Evolutionary conservation across 257 asterid genomes (phyloP).

Genomic region (Petunia axillaris): DNA sequence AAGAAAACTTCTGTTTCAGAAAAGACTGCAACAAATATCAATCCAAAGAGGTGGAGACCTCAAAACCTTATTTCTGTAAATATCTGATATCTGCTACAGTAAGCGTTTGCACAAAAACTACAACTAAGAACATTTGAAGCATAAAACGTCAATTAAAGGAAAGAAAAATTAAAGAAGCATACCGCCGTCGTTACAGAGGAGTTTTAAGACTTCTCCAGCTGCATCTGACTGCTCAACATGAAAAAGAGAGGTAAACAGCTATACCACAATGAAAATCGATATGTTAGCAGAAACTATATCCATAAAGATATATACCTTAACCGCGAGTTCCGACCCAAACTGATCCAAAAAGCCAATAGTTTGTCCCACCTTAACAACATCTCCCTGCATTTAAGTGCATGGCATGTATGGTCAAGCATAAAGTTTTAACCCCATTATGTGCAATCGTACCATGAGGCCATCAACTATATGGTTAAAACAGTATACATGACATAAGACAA

Average conservation of each 20-base stretch:
- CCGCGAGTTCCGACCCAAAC: conserved; percentile 62
- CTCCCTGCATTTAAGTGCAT: conserved; percentile 53
- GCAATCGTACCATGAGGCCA: too few relatives aligned
- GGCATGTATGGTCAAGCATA: conserved; percentile 21
- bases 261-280: conserved; percentile 22
- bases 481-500: not conserved
- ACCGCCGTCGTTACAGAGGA: conserved; percentile 75
- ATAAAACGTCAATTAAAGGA: not conserved
- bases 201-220: conserved; percentile 78
- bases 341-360: conserved; percentile 67
- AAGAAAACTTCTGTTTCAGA: too few relatives aligned
- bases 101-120: too few relatives aligned
- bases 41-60: too few relatives aligned
- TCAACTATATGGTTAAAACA: not conserved
- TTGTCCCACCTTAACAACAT: conserved; percentile 79
- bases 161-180: conserved; percentile 23
- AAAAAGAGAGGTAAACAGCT: conserved; percentile 23
- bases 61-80: too few relatives aligned
- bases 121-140: too few relatives aligned
- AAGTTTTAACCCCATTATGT: not conserved
- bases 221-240: conserved; percentile 62
- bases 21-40: too few relatives aligned
- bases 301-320: conserved; percentile 63
- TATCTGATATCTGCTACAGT: too few relatives aligned
- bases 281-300: not conserved